Evolutionary conservation across 2,329 filamentous ascomycete genomes (phyloP).

Genomic region (Diaporthe destruens): DNA sequence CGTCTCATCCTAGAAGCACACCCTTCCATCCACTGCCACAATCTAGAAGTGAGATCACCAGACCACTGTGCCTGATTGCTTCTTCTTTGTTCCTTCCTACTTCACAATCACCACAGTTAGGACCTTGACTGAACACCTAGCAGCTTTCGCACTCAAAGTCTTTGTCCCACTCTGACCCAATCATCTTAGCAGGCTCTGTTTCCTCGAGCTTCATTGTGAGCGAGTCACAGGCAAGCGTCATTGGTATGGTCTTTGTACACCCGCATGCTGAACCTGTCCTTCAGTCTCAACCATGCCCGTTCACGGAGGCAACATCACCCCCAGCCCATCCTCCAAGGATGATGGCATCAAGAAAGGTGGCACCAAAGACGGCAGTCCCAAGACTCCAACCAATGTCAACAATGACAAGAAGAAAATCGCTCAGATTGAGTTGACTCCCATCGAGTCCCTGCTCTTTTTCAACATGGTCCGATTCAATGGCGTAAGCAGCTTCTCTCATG

Average conservation of each 20-base stretch:
- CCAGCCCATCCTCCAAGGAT: neutral
- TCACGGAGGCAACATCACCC: neutral
- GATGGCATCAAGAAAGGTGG: neutral
- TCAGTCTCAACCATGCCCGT: constrained; percentile 9
- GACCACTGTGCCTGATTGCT: neutral
- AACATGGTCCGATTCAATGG: constrained; percentile 39
- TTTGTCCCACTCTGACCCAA: neutral
- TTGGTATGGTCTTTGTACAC: neutral
- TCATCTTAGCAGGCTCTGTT: neutral
- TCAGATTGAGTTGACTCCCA: constrained; percentile 26
- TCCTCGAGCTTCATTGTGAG: neutral
- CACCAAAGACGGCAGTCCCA: neutral
- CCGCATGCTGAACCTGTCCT: neutral
- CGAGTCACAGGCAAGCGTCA: neutral
- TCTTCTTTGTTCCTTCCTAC: neutral
- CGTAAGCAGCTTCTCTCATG: neutral
- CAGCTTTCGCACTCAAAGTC: neutral
- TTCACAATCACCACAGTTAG: neutral
- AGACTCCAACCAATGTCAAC: neutral
- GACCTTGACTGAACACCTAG: neutral
- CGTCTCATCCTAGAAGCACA: neutral
- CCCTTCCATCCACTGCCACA: neutral
- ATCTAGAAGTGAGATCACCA: neutral
- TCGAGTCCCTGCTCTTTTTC: constrained; percentile 38
- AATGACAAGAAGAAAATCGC: neutral